A percentile compares a stretch with the other conserved stretches of the same genome.
Evolutionary conservation across 768 basidiomycete genomes (phyloP).

Genomic region (Suillus cothurnatus): DNA sequence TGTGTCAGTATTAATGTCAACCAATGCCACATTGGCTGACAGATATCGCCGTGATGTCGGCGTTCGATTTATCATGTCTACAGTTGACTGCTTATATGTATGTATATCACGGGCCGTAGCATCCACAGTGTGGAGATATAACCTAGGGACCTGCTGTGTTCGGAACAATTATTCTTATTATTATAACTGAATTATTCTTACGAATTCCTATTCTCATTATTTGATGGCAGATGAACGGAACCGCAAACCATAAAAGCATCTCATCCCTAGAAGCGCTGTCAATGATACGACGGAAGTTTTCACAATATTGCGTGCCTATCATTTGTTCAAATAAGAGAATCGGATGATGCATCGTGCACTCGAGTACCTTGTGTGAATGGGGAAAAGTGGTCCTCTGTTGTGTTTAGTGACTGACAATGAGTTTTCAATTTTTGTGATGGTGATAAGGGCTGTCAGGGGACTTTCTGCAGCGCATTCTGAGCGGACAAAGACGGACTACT

Average conservation of each 20-base stretch:
- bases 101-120: neutral
- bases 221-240: neutral
- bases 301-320: neutral
- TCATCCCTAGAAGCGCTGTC: neutral
- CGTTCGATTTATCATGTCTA: neutral
- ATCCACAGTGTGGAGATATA: slow-evolving; percentile 1
- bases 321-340: neutral
- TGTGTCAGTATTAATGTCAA: neutral
- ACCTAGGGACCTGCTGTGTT: neutral
- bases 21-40: neutral
- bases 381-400: no score
- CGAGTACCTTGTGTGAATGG: neutral
- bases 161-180: slow-evolving; percentile 6
- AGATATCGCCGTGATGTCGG: slow-evolving; percentile 7
- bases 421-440: neutral
- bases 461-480: neutral
- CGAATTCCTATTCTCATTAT: neutral
- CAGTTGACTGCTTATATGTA: slow-evolving; percentile 1
- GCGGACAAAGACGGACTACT: neutral
- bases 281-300: neutral
- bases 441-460: neutral
- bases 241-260: neutral
- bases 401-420: slow-evolving; percentile 3
- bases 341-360: neutral
- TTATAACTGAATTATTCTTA: slow-evolving; percentile 2